Percentiles rank a stretch among this genome's conserved stretches.
Conservation (phyloP, 441 rosid species). For the Kokia cookei region DNA sequence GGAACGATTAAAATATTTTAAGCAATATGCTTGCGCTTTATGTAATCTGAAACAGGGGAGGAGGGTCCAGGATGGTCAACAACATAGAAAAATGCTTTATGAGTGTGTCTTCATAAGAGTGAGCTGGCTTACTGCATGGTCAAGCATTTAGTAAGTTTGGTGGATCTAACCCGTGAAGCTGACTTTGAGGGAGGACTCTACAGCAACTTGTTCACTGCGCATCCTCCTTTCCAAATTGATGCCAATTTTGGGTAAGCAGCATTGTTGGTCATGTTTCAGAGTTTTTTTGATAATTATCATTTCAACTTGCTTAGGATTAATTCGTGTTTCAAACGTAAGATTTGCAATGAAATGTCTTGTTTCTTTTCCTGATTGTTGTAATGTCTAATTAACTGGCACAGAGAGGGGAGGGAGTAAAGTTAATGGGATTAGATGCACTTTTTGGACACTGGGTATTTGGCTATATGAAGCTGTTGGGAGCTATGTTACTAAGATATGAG, state of each 20-base stretch:
- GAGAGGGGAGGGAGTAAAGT: neutral
- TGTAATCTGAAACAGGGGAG: slow-evolving; percentile 48
- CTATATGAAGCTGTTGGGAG: no score
- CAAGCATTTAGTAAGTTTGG: slow-evolving; percentile 60
- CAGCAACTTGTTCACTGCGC: slow-evolving; percentile 84
- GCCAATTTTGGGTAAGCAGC: slow-evolving; percentile 78
- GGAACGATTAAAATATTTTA: neutral
- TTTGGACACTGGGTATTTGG: neutral
- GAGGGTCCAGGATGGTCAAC: slow-evolving; percentile 55
- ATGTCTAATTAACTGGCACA: neutral
- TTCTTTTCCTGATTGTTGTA: neutral
- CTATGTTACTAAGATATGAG: no score
- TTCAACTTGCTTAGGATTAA: neutral
- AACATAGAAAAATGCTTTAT: slow-evolving; percentile 74
- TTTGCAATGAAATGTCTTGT: neutral
- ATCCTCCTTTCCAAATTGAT: slow-evolving; percentile 95
- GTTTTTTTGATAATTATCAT: neutral
- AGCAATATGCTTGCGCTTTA: neutral
- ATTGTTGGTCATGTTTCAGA: neutral
- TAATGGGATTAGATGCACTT: no score
- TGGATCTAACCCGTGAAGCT: slow-evolving; percentile 55
- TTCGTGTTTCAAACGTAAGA: neutral
- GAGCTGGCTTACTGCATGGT: slow-evolving; percentile 76
- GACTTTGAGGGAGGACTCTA: slow-evolving; percentile 81
- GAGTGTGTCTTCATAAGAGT: slow-evolving; percentile 76